Conservation (phyloP, 345 rosid species). For the Citropsis articulata region DNA sequence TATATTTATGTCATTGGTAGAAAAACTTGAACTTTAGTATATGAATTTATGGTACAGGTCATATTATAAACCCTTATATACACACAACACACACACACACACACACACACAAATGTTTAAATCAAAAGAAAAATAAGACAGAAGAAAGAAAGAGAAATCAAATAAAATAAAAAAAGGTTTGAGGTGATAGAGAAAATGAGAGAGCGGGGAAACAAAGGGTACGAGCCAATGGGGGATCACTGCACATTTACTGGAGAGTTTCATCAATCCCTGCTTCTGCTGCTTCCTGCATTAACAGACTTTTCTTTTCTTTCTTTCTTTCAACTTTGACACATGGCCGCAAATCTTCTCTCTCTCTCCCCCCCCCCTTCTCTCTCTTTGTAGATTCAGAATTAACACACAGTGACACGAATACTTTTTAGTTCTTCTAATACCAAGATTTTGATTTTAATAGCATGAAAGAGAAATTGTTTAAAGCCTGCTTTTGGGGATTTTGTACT, state of each 20-base stretch:
- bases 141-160: background rate
- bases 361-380: background rate
- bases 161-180: slow-evolving; percentile 5
- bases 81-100: background rate
- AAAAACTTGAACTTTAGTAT: background rate
- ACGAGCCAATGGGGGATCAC: slow-evolving; percentile 31
- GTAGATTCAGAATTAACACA: background rate
- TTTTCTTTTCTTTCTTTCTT: slow-evolving; percentile 1
- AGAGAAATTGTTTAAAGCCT: background rate
- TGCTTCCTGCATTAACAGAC: slow-evolving; percentile 8
- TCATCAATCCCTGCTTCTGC: slow-evolving; percentile 13
- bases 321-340: slow-evolving; percentile 18
- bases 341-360: background rate
- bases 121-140: background rate
- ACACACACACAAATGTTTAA: background rate
- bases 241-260: slow-evolving; percentile 18
- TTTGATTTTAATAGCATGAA: background rate
- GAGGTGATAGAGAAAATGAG: slow-evolving; percentile 12
- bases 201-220: slow-evolving; percentile 22
- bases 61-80: no score
- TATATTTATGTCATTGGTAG: background rate
- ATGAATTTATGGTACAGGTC: background rate
- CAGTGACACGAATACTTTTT: background rate
- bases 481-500: slow-evolving; percentile 12
- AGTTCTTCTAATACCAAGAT: background rate